These are phyloP conservation scores for Yamadazyma diospyri DNA, from an alignment of 1,139 yeast genomes.

Conservation along the genomic window DNA sequence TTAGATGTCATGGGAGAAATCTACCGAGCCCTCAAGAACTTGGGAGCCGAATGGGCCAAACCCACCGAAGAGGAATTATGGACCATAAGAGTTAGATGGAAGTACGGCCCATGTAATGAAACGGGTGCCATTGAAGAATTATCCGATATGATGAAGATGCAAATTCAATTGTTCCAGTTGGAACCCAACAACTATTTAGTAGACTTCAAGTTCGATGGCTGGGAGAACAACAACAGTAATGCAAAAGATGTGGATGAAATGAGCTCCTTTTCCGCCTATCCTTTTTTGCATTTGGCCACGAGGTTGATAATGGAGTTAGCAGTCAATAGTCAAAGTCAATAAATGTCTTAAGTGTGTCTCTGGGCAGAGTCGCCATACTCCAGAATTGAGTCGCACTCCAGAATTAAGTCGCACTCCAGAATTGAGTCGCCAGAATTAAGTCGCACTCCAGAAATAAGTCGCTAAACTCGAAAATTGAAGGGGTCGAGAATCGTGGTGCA, in stretches of 20 bases:
- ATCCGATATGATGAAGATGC: constrained; percentile 80
- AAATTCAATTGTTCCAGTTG: constrained; percentile 89
- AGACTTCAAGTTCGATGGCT: constrained; percentile 96
- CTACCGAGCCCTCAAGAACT: constrained; percentile 84
- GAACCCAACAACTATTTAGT: constrained; percentile 95
- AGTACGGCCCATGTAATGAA: constrained; percentile 52
- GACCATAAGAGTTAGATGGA: constrained; percentile 98
- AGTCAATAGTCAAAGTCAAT: constrained; percentile 51
- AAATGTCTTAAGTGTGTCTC: too few relatives aligned
- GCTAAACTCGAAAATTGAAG: too few relatives aligned
- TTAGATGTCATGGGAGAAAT: constrained; percentile 98
- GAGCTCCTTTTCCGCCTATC: constrained; percentile 87
- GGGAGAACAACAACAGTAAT: constrained; percentile 52
- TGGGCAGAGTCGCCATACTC: too few relatives aligned
- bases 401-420: too few relatives aligned
- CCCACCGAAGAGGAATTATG: constrained; percentile 92
- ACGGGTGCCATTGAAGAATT: constrained; percentile 15
- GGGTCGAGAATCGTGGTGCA: too few relatives aligned
- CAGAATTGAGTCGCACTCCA: too few relatives aligned
- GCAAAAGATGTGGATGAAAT: constrained; percentile 60
- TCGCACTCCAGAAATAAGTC: too few relatives aligned
- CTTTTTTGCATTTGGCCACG: constrained; percentile 90
- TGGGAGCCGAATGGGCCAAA: constrained; percentile 97
- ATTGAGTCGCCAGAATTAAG: too few relatives aligned
- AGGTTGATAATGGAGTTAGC: constrained; percentile 94